Evolutionary conservation across 495 filamentous ascomycete genomes (phyloP), one percentile per base, ranked within the genome.

Genomic region (Aspergillus hancockii): DNA sequence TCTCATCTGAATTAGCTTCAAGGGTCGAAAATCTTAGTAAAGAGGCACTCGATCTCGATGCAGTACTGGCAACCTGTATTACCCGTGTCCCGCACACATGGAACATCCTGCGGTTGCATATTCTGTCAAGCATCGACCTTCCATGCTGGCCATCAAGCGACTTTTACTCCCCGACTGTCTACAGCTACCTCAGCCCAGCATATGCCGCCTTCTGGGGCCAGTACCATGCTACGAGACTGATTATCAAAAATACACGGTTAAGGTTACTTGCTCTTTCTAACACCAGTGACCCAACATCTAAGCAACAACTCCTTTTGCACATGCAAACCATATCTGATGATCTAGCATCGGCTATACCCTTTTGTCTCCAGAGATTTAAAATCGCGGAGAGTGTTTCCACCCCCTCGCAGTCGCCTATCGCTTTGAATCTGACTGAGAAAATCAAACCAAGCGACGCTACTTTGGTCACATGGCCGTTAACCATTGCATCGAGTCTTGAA

Each of bases 401-500:
- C 14, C 21, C 31, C 16, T 14, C 16, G 0, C 14, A 14, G 3
- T 4, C 25, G 9, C 10, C 10, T 9, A 38, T 52, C 21, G 22
- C 14, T 4, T 38, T 52, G 30, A 38, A 36, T 38, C 13, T 28
- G 31, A 14, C 9, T 19, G n/a, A 36, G 22, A 3, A 38, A 5
- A 38, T 38, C 31, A 52, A 23, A n/a, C 50, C 50, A 21, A 36
- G 13, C 18, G 34, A 52, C 12, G 50, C 50, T 22, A 52, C n/a
- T 12, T 10, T 52, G n/a, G 30, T 52, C n/a, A 36, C 21, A 8
- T 52, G 50, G 50, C 50, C 50, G 19, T 22, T 52, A n/a, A 12
- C 50, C 12, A 52, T 52, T 21, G 50, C 50, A 21, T 52, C 50
- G n/a, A 22, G 50, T 19, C 13, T 52, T 0, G 13, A 36, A 7